Evolutionary conservation across 495 filamentous ascomycete species (phyloP).

Genomic region (Hypoxylon rickii): DNA sequence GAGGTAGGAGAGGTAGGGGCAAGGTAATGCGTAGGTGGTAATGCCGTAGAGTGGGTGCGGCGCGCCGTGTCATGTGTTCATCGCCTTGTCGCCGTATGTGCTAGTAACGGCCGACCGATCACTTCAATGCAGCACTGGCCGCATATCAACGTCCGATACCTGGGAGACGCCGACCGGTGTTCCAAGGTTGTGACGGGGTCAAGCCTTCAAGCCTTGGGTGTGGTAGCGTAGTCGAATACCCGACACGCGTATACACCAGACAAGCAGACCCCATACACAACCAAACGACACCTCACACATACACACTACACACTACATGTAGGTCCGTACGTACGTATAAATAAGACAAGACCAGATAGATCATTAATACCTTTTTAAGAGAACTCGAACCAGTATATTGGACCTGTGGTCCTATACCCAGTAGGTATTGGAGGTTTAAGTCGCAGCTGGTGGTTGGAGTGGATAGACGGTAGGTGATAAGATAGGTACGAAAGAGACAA

Average conservation of each 20-base stretch:
- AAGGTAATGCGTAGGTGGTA: conserved; percentile 1
- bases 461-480: background rate
- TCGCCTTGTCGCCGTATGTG: background rate
- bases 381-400: too few relatives aligned
- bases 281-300: too few relatives aligned
- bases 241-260: conserved; percentile 14
- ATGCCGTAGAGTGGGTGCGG: too few relatives aligned
- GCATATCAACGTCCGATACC: conserved; percentile 28
- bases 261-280: background rate
- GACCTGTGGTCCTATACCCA: too few relatives aligned
- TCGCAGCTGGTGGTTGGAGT: too few relatives aligned
- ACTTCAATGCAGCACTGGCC: conserved; percentile 28
- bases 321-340: too few relatives aligned
- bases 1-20: background rate
- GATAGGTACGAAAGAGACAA: background rate
- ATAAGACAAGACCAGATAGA: too few relatives aligned
- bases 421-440: too few relatives aligned
- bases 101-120: conserved; percentile 25
- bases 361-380: too few relatives aligned
- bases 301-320: background rate
- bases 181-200: conserved; percentile 8
- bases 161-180: conserved; percentile 22
- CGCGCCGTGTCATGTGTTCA: too few relatives aligned
- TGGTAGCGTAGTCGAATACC: conserved; percentile 11
- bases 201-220: conserved; percentile 7